Conservation (phyloP, 495 filamentous ascomycete species). For the Aspergillus homomorphus region DNA sequence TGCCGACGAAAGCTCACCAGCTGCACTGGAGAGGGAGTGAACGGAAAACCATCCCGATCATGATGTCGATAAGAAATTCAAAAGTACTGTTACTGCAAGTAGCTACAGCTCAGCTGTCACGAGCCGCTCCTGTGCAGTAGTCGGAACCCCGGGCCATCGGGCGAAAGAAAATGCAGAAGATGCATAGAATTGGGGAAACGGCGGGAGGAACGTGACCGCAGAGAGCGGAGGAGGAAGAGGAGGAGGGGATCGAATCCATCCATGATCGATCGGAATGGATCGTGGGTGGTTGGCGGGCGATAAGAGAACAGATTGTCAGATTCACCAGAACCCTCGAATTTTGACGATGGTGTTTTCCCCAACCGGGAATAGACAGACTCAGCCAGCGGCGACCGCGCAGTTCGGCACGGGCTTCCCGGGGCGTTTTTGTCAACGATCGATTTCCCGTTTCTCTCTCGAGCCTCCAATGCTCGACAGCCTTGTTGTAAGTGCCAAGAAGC, state of each 20-base stretch:
- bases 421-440: constrained; percentile 1
- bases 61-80: not conserved
- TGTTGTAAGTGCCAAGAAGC: constrained; percentile 1
- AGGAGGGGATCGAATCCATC: no score
- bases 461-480: not conserved
- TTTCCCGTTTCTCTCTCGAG: not conserved
- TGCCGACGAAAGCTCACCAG: not conserved
- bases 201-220: not conserved
- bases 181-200: not conserved
- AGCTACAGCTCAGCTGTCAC: not conserved
- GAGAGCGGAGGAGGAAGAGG: not conserved
- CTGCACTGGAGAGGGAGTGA: not conserved
- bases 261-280: not conserved
- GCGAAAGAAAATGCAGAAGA: not conserved
- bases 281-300: not conserved
- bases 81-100: not conserved
- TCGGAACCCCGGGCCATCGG: not conserved
- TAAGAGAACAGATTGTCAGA: not conserved
- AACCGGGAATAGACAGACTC: not conserved
- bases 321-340: not conserved
- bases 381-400: not conserved
- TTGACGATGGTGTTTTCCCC: not conserved
- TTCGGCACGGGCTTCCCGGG: constrained; percentile 5
- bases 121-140: not conserved
- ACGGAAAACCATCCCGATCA: not conserved